phyloP scores from a whole-genome alignment of 1,139 yeast species.

The Pichia sp. region DNA sequence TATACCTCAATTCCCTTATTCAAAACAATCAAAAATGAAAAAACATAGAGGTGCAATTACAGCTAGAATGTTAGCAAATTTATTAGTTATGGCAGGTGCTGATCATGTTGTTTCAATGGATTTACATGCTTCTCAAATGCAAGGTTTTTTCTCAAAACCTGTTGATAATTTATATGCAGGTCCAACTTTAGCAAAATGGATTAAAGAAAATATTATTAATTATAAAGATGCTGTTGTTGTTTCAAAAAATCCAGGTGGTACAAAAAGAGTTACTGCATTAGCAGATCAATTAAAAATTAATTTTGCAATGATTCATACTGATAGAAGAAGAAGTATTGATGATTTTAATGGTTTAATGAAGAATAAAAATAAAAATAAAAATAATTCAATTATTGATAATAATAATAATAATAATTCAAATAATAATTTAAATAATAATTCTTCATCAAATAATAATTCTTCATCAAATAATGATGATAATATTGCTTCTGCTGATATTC shows the following conservation, averaged over 20 bases:
- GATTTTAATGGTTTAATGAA: constrained; percentile 41
- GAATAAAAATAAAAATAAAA: constrained; percentile 29
- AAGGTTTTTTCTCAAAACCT: constrained; percentile 95
- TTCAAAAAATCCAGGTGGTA: constrained; percentile 97
- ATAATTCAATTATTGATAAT: neutral
- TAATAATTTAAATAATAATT: neutral
- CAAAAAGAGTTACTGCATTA: constrained; percentile 93
- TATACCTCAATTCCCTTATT: constrained; percentile 94
- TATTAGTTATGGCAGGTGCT: constrained; percentile 97
- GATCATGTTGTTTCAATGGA: constrained; percentile 99
- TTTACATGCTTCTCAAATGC: constrained; percentile 98
- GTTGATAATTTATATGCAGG: constrained; percentile 96
- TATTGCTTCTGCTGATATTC: constrained; percentile 72
- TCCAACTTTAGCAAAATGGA: constrained; percentile 96
- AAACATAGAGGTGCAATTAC: constrained; percentile 98
- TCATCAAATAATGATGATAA: constrained; percentile 44
- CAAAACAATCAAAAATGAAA: constrained; percentile 96
- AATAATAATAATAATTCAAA: too few species aligned
- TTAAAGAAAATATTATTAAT: constrained; percentile 80
- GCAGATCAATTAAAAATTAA: constrained; percentile 94
- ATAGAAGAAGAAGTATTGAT: constrained; percentile 85
- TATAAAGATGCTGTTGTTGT: constrained; percentile 83
- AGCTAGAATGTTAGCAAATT: constrained; percentile 97
- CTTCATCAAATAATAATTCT: constrained; percentile 42
- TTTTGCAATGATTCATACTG: constrained; percentile 99